phyloP scores from a whole-genome alignment of 1,284 basidiomycete species.

The Athelia psychrophila region DNA sequence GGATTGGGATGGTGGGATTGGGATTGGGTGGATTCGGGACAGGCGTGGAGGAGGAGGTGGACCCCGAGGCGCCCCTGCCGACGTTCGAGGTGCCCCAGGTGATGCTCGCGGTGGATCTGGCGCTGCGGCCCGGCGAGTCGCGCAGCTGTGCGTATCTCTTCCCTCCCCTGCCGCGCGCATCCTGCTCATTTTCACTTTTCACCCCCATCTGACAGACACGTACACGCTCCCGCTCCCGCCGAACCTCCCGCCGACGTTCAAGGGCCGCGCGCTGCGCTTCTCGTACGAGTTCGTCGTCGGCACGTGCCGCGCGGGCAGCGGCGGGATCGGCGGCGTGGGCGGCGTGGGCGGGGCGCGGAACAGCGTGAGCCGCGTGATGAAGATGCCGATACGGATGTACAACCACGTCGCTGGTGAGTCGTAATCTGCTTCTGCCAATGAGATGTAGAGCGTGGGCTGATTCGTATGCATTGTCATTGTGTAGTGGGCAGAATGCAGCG shows the following conservation, averaged over 20 bases:
- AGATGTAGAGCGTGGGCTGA: background rate
- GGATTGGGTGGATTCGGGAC: too few relatives aligned
- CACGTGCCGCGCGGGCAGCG: conserved; percentile 64
- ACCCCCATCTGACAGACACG: conserved; percentile 50
- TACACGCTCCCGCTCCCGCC: conserved; percentile 77
- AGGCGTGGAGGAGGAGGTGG: conserved; percentile 38
- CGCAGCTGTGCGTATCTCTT: conserved; percentile 64
- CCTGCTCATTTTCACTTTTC: conserved; percentile 2
- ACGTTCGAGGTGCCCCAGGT: conserved; percentile 80
- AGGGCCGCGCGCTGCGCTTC: conserved; percentile 81
- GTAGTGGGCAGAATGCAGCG: conserved; percentile 49
- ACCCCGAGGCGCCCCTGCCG: conserved; percentile 71
- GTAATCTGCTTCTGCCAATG: background rate
- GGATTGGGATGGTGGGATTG: conserved; percentile 19
- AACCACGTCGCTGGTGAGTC: conserved; percentile 76
- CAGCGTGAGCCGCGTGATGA: conserved; percentile 78
- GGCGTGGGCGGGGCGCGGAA: conserved; percentile 31
- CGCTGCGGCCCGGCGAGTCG: conserved; percentile 75
- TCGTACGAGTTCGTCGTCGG: conserved; percentile 89
- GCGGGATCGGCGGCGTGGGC: conserved; percentile 11
- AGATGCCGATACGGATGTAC: conserved; percentile 85
- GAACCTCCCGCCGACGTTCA: conserved; percentile 86
- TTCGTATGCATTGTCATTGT: conserved; percentile 4
- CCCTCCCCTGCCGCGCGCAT: background rate
- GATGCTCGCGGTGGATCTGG: conserved; percentile 82